Evolutionary conservation across 768 basidiomycete genomes (phyloP), one percentile per base, ranked within the genome.

Genomic region (Hortiboletus flavorubellus): DNA sequence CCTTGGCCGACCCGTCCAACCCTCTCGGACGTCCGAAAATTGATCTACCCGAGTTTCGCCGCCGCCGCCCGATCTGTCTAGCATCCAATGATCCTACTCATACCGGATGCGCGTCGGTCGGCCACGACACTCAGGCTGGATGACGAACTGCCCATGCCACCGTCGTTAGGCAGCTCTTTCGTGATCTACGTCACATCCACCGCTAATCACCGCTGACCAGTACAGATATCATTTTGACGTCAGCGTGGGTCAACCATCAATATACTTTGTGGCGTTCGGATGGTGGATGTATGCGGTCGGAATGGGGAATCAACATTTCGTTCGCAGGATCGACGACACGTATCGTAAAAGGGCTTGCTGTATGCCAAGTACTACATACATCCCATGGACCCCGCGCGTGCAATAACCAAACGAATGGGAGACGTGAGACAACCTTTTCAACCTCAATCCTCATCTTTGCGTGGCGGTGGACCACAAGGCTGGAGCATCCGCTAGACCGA

Each of bases 381-480:
- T 26, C 26, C 26, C 26, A 26, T 26, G 26, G 26, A 5, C 26
- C 26, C 26, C 26, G 26, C 4, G 26, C 26, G 8, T 8, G 9
- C 21, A 8, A 30, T 16, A 7, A 9, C 26, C 12, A 18, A 31
- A 18, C 33, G 2, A 14, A 49, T 21, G 5, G 23, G 41, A 33
- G 23, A 21, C 8, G 5, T 8, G n/a, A 29, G 2, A 38, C 11
- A 4, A 43, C 35, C 37, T 34, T 16, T 26, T 2, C 31, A 43
- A 16, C 16, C 35, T 62, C 50, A 86, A 66, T 89, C 87, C 33
- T 96, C 93, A 54, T 93, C 91, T 73, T 95, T 95, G 40, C 80
- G 81, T 6, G 93, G 93, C 21, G 93, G 93, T 33, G 91, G 92
- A 0, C 93, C 94, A 65, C 93, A 96, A 16, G 94, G 94, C 68